Evolutionary conservation across 805 yeast genomes (phyloP).

Genomic region (Candida hispaniensis): DNA sequence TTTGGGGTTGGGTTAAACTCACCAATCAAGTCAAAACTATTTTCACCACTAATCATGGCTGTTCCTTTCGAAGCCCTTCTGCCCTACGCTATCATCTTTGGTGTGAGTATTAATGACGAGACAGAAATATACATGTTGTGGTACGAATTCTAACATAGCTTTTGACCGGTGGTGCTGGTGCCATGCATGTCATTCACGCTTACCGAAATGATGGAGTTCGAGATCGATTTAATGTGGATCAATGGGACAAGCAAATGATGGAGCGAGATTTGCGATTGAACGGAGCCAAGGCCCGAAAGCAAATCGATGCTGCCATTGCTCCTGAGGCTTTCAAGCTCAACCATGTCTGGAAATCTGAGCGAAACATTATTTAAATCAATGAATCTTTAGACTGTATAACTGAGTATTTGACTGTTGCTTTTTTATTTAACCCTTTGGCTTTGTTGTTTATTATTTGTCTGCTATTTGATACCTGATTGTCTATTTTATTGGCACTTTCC

Average conservation of each 20-base stretch:
- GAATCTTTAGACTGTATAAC: constrained; percentile 7
- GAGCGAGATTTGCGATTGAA: constrained; percentile 70
- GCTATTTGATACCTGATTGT: too few relatives aligned
- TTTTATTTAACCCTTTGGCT: too few relatives aligned
- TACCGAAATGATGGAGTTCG: constrained; percentile 41
- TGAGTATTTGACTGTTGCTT: too few relatives aligned
- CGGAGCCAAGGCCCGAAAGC: constrained; percentile 56
- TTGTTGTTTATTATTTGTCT: too few relatives aligned
- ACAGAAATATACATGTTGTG: background rate
- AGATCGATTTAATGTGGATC: constrained; percentile 43
- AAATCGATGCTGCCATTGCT: constrained; percentile 53
- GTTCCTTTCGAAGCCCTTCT: constrained; percentile 61
- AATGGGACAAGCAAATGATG: constrained; percentile 46
- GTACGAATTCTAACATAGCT: constrained; percentile 23
- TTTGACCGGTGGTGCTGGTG: constrained; percentile 46
- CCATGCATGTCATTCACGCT: constrained; percentile 35
- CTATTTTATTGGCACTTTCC: too few relatives aligned
- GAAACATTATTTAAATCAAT: constrained; percentile 17
- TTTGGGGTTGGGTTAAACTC: too few relatives aligned
- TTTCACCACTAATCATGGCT: constrained; percentile 14
- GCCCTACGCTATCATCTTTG: constrained; percentile 49
- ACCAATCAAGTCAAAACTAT: background rate
- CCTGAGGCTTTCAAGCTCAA: constrained; percentile 71
- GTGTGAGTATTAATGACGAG: constrained; percentile 30
- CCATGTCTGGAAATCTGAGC: constrained; percentile 34